phyloP scores from a whole-genome alignment of 805 yeast genomes.

The Wickerhamiella slavikovae region DNA sequence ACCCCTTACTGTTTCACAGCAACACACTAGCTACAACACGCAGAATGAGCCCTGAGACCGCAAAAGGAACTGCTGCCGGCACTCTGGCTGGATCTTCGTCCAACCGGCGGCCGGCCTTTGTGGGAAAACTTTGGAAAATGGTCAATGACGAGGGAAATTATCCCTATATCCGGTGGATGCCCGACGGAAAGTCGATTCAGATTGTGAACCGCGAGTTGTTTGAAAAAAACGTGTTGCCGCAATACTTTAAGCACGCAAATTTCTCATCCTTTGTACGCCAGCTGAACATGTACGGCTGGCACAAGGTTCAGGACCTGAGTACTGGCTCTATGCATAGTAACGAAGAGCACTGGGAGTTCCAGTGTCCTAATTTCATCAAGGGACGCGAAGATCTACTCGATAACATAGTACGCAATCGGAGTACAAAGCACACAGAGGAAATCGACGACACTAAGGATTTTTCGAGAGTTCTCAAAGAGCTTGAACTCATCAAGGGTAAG shows the following conservation, averaged over 20 bases:
- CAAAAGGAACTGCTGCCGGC: no score
- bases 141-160: conserved; percentile 60
- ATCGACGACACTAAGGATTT: conserved; percentile 26
- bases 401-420: conserved; percentile 58
- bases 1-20: no score
- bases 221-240: conserved; percentile 68
- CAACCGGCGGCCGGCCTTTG: conserved; percentile 73
- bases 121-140: conserved; percentile 88
- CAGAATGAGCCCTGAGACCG: no score
- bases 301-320: conserved; percentile 82
- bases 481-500: conserved; percentile 54
- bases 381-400: conserved; percentile 74
- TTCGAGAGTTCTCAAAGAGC: conserved; percentile 38
- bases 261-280: conserved; percentile 93
- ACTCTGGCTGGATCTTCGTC: no score
- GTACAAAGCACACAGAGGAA: conserved; percentile 24
- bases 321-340: conserved; percentile 31
- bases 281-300: conserved; percentile 98
- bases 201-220: conserved; percentile 69
- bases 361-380: conserved; percentile 54
- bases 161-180: conserved; percentile 62
- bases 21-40: no score
- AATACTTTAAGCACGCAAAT: conserved; percentile 85
- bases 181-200: conserved; percentile 68
- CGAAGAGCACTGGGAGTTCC: conserved; percentile 82